Percentiles rank a stretch among this genome's conserved stretches.
phyloP scores from a whole-genome alignment of 2,329 filamentous ascomycete genomes.

The Xylariales sp. region DNA sequence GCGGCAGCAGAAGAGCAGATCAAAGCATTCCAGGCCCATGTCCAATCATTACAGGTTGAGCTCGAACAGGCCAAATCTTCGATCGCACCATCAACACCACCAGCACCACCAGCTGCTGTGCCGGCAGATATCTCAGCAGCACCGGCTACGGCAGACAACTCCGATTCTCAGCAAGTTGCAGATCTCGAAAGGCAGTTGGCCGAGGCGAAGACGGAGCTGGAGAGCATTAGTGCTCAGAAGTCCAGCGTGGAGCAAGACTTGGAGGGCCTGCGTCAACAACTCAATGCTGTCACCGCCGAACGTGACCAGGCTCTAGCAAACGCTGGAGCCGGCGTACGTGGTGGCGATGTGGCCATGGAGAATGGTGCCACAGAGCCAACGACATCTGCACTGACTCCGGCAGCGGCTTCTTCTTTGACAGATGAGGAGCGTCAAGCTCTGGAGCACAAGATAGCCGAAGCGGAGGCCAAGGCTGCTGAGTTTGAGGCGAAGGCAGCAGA shows the following conservation, averaged over 20 bases:
- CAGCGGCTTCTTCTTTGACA: slow-evolving; percentile 14
- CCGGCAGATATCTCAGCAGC: too few species aligned
- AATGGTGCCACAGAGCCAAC: too few species aligned
- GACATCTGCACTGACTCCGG: slow-evolving; percentile 14
- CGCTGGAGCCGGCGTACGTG: slow-evolving; percentile 20
- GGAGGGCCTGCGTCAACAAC: slow-evolving; percentile 47
- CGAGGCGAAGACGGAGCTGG: slow-evolving; percentile 56
- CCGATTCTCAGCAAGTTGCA: slow-evolving; percentile 40
- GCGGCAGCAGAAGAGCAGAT: slow-evolving; percentile 35
- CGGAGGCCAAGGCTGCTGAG: slow-evolving; percentile 59
- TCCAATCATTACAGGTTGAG: slow-evolving; percentile 20
- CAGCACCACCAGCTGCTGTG: slow-evolving; percentile 31
- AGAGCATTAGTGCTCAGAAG: slow-evolving; percentile 63
- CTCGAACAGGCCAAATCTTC: slow-evolving; percentile 33
- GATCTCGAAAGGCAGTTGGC: slow-evolving; percentile 46
- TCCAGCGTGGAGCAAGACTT: slow-evolving; percentile 62
- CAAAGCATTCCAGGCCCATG: slow-evolving; percentile 33
- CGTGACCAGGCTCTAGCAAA: slow-evolving; percentile 56
- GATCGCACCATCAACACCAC: slow-evolving; percentile 16
- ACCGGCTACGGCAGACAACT: slow-evolving; percentile 25
- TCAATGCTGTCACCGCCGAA: slow-evolving; percentile 59
- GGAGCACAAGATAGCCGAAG: slow-evolving; percentile 56
- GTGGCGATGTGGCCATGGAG: slow-evolving; percentile 23
- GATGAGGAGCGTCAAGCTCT: slow-evolving; percentile 57
- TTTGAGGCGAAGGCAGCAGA: slow-evolving; percentile 60